phyloP scores from a whole-genome alignment of 139 green algal species.

The Penium margaritaceum region DNA sequence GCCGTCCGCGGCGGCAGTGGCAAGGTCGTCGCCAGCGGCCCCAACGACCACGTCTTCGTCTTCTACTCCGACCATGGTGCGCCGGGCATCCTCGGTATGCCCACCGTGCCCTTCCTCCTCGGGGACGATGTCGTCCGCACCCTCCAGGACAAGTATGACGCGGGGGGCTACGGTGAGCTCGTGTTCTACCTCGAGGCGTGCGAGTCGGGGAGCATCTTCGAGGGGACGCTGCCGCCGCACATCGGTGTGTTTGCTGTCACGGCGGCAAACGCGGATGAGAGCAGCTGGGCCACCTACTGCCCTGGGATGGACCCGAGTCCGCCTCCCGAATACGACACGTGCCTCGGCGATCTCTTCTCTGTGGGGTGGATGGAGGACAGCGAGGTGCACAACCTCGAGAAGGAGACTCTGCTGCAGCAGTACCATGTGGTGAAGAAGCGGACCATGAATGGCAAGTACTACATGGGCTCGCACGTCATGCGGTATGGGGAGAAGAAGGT shows the following conservation, averaged over 20 bases:
- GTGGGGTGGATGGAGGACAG: constrained; percentile 90
- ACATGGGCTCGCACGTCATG: constrained; percentile 66
- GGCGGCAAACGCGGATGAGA: constrained; percentile 78
- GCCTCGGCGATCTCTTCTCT: constrained; percentile 88
- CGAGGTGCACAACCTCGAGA: constrained; percentile 60
- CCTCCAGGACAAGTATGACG: constrained; percentile 48
- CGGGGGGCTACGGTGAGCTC: constrained; percentile 69
- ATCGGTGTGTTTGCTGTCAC: constrained; percentile 69
- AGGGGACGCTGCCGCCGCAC: constrained; percentile 53
- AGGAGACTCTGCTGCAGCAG: constrained; percentile 79
- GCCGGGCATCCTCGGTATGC: constrained; percentile 82
- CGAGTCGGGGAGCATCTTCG: constrained; percentile 85
- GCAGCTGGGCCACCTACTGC: constrained; percentile 86
- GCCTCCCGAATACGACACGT: constrained; percentile 67
- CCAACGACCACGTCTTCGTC: constrained; percentile 65
- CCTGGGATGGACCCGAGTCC: constrained; percentile 46
- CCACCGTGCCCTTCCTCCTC: constrained; percentile 72
- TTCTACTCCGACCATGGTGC: constrained; percentile 77
- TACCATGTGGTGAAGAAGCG: constrained; percentile 62
- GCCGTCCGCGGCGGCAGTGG: constrained; percentile 45
- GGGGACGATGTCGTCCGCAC: constrained; percentile 72
- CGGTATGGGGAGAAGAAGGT: no score
- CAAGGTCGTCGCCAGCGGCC: constrained; percentile 56
- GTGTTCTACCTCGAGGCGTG: constrained; percentile 85
- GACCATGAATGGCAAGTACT: constrained; percentile 70